A percentile compares a stretch with the other conserved stretches of the same genome.
Evolutionary conservation across 2,329 filamentous ascomycete species (phyloP).

Genomic region (Paracoccidioides lutzii): DNA sequence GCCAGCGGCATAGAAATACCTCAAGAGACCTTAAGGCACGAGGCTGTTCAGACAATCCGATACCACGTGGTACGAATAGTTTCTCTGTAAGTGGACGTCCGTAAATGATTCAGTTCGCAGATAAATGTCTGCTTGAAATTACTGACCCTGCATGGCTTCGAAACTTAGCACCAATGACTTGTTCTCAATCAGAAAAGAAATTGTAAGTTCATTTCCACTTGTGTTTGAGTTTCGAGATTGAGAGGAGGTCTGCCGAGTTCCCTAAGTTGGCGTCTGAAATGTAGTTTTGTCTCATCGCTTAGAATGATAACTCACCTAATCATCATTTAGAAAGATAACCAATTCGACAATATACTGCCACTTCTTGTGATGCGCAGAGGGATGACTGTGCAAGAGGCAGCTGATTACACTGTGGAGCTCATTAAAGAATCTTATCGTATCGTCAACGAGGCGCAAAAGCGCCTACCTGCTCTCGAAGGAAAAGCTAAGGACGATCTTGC

Average conservation of each 20-base stretch:
- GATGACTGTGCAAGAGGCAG: conserved; percentile 5
- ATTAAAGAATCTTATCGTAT: conserved; percentile 6
- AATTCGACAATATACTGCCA: conserved; percentile 7
- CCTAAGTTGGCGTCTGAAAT: too few species aligned
- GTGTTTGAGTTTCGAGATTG: too few species aligned
- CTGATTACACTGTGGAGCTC: conserved; percentile 5
- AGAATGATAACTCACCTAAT: neutral
- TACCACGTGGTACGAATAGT: conserved; percentile 7
- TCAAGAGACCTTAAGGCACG: conserved; percentile 1
- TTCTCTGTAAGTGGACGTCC: conserved; percentile 2
- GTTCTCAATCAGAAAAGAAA: conserved; percentile 8
- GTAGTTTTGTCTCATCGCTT: too few species aligned
- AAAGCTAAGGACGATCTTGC: conserved; percentile 6
- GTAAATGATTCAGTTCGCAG: too few species aligned
- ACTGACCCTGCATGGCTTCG: neutral
- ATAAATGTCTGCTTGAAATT: too few species aligned
- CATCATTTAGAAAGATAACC: conserved; percentile 5
- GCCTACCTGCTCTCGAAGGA: conserved; percentile 4
- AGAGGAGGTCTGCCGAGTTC: too few species aligned
- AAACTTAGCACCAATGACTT: conserved; percentile 5
- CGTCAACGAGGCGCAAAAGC: conserved; percentile 2
- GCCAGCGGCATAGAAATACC: conserved; percentile 3
- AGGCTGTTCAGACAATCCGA: conserved; percentile 5
- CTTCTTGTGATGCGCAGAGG: conserved; percentile 6
- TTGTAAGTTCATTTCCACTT: conserved; percentile 4